Conservation (phyloP, 352 stramenopile species). For the Sclerospora graminicola region DNA sequence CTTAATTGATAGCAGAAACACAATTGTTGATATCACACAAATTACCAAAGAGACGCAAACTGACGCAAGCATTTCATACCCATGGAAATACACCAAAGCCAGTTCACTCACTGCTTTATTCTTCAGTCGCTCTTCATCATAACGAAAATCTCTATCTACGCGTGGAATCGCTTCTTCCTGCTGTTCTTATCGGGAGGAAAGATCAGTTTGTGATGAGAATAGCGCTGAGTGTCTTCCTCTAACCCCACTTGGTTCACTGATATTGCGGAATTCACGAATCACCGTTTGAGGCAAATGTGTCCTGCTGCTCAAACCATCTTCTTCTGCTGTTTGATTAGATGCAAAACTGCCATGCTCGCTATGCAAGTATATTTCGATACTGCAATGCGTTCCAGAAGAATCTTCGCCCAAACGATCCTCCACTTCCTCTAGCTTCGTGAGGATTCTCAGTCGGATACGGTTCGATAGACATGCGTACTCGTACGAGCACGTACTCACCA, state of each 20-base stretch:
- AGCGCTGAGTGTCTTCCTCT: too few relatives aligned
- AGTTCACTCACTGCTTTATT: constrained; percentile 20
- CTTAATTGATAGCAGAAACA: constrained; percentile 25
- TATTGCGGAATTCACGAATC: too few relatives aligned
- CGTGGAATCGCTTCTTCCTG: constrained; percentile 14
- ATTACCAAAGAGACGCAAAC: constrained; percentile 22
- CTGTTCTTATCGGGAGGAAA: constrained; percentile 15
- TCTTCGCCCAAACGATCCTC: constrained; percentile 8
- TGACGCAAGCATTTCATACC: constrained; percentile 35
- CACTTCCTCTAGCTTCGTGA: constrained; percentile 23
- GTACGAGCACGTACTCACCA: constrained; percentile 54
- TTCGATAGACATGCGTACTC: constrained; percentile 69
- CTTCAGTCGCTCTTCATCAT: constrained; percentile 15
- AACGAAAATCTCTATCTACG: constrained; percentile 10
- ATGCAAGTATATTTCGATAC: not conserved
- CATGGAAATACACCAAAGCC: constrained; percentile 15
- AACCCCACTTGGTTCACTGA: too few relatives aligned
- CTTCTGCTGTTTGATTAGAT: too few relatives aligned
- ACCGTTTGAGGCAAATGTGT: too few relatives aligned
- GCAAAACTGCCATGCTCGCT: constrained; percentile 1
- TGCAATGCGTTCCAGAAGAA: not conserved
- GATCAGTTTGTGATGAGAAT: not conserved
- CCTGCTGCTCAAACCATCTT: too few relatives aligned
- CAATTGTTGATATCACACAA: constrained; percentile 18
- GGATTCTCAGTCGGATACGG: constrained; percentile 42